phyloP scores from a whole-genome alignment of 257 asterid genomes.

The Solanum virginianum region DNA sequence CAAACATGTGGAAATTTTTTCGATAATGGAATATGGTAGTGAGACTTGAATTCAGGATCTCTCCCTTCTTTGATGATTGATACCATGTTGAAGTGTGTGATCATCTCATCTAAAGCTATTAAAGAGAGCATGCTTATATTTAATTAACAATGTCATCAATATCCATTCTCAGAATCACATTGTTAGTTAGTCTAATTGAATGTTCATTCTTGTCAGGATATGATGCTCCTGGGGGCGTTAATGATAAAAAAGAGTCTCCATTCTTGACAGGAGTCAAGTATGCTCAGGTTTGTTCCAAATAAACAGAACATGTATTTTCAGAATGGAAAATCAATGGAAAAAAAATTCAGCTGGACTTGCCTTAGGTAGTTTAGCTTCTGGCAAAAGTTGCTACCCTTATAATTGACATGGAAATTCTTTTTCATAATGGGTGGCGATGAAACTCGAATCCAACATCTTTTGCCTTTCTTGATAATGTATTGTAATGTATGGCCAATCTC shows the following conservation, averaged over 20 bases:
- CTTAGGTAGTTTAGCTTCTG: slow-evolving; percentile 45
- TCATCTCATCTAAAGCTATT: background rate
- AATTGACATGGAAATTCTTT: background rate
- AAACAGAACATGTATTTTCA: slow-evolving; percentile 22
- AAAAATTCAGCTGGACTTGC: slow-evolving; percentile 50
- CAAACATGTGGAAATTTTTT: background rate
- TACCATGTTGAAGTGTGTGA: background rate
- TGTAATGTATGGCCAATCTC: background rate
- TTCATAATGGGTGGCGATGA: background rate
- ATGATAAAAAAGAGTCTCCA: slow-evolving; percentile 47
- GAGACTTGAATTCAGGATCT: background rate
- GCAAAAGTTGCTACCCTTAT: slow-evolving; percentile 8
- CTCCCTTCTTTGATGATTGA: background rate
- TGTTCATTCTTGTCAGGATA: slow-evolving; percentile 28
- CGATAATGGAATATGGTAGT: background rate
- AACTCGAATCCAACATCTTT: background rate
- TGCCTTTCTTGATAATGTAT: background rate
- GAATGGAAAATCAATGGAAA: slow-evolving; percentile 64
- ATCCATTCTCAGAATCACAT: background rate
- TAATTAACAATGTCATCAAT: background rate
- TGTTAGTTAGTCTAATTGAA: background rate
- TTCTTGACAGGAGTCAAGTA: slow-evolving; percentile 63
- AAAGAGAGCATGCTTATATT: background rate
- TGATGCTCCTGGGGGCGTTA: slow-evolving; percentile 36
- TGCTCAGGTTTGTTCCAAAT: background rate